Base-by-base conservation (phyloP, 805 yeast species). In the Diddensiella caesifluorescens region DNA sequence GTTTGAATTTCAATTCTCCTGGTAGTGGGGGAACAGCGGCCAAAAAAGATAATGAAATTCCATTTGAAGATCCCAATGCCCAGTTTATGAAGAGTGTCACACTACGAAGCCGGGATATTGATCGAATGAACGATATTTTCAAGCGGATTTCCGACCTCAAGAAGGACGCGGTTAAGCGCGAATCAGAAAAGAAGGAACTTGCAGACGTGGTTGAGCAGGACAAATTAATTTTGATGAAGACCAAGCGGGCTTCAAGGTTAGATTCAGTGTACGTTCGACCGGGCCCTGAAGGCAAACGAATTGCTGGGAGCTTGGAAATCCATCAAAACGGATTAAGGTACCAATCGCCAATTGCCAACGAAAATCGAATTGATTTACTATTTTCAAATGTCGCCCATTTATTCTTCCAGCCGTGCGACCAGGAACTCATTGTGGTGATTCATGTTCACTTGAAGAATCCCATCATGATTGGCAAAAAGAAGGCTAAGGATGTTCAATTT, bases 301-400 rank as follows among this genome's bases (percentile, higher is more conserved):
- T 83, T 22, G 90, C 97, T 10, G 97, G 97, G 25, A 76, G 80
- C 15, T 75, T 90, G 43, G 85, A 86, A 49, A 86, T 90, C 47
- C 98, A 90, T 64, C 95, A 87, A 61, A 92, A 90, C 63, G 98
- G 98, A 77, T 75, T 92, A 49, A 75, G 97, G 54, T 92, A 89
- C 63, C 95, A 86, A 60, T 82, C 95, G 1, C 81, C 92, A 10
- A 72, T 86, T 50, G 77, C 89, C 57, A 71, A 80, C 13, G 97
- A 90, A 56, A 94, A 87, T 53, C 76, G 77, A 57, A 83, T 92
- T 49, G 97, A 92, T 64, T 75, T 92, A 22, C 66, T 90, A 50
- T 92, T 88, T 62, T 77, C 86, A 42, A 92, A 92, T 64, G 86
- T 92, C 56, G 87, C 89, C 62, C 95, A 92, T 61, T 66, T 92